Base-by-base conservation (phyloP, 306 rosid genomes). In the Citrullus colocynthis region DNA sequence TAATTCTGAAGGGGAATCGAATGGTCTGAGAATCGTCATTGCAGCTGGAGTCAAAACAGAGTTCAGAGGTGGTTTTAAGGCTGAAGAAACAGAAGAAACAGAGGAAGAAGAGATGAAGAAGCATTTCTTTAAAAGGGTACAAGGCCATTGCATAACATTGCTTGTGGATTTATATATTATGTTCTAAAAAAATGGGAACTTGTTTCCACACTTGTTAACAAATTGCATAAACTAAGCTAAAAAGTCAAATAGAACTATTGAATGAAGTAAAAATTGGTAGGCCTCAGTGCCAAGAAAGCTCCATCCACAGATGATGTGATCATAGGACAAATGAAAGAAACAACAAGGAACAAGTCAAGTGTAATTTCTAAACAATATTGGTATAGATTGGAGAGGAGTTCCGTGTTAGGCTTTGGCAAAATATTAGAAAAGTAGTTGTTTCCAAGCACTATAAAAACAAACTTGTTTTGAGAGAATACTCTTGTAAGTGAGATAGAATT, bases 1-100 rank as follows among this genome's bases (percentile, higher is more conserved):
- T 30, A 77, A 86, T 80, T n/a, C 80, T 79, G 74, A 91, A 91
- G 0, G 97, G 98, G 85, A 93, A 93, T 48, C 83, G 83, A 45
- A 91, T 86, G 16, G 15, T 5, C 7, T 84, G 88, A 32, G 81
- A 82, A 0, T 75, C 28, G 1, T 0, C 1, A 9, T 24, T 44
- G 82, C 98, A 93, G 67, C 74, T 77, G 6, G 78, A 80, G 48
- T 70, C 74, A 1, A 45, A 49, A 67, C 98, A 93, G 39, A 77
- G 60, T 41, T 88, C 87, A n/a, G 45, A 79, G 85, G 37, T 76
- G 51, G 80, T 34, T 8, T 78, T 20, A 2, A 76, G 37, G 73
- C 44, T 30, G 74, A 82, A 11, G 65, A 63, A 84, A 51, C 82
- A 52, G 81, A 72, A 36, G 58, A 55, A 62, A 6, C 82, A 52